A percentile compares a stretch with the other conserved stretches of the same genome.
These are phyloP conservation scores for Candida nitratophila DNA, from an alignment of 805 yeast genomes.

Conservation along the genomic window DNA sequence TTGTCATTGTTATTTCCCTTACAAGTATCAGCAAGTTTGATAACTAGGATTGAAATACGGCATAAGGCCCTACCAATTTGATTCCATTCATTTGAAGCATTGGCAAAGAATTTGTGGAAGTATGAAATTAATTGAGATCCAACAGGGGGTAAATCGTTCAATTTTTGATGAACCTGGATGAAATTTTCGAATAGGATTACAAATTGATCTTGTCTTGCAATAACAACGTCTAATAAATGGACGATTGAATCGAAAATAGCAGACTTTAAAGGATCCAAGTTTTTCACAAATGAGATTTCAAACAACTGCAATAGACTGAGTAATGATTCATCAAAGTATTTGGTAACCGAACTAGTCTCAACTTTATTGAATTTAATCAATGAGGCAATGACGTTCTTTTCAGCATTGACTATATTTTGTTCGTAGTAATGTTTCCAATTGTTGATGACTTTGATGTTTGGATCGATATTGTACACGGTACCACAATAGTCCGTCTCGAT, in stretches of 20 bases:
- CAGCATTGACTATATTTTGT: conserved; percentile 28
- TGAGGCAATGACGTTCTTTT: conserved; percentile 38
- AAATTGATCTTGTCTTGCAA: conserved; percentile 62
- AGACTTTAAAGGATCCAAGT: conserved; percentile 19
- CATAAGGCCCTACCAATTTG: conserved; percentile 58
- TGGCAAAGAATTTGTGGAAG: conserved; percentile 38
- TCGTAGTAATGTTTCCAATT: conserved; percentile 45
- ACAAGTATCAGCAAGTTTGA: conserved; percentile 31
- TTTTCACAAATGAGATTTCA: conserved; percentile 11
- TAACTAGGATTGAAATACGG: conserved; percentile 45
- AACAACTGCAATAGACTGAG: conserved; percentile 30
- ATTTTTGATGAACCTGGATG: conserved; percentile 22
- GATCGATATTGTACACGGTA: conserved; percentile 51
- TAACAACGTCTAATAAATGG: conserved; percentile 52
- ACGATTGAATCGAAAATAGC: conserved; percentile 48
- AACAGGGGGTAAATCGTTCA: conserved; percentile 34
- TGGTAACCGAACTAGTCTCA: conserved; percentile 46
- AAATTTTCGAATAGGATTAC: conserved; percentile 49
- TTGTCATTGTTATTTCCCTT: background rate
- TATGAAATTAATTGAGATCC: conserved; percentile 44
- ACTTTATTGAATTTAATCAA: conserved; percentile 46
- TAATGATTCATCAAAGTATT: conserved; percentile 55
- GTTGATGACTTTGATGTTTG: conserved; percentile 45
- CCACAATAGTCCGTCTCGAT: conserved; percentile 64
- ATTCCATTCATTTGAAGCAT: conserved; percentile 51